These are phyloP conservation scores for Camellia lanceoleosa DNA, from an alignment of 148 eudicot genomes.

Conservation along the genomic window DNA sequence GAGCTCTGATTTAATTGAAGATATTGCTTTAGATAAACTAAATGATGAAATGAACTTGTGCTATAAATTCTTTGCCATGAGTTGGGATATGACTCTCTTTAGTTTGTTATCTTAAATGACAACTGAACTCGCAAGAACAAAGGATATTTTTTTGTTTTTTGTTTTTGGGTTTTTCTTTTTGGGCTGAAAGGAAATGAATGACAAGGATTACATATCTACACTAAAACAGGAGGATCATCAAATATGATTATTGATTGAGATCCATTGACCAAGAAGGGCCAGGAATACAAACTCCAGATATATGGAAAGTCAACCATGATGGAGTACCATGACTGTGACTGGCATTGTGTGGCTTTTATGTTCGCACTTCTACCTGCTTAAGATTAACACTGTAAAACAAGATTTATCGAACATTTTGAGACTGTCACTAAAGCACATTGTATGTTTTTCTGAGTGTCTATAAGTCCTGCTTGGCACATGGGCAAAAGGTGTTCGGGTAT, in stretches of 20 bases:
- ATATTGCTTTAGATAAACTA: not conserved
- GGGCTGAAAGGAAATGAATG: not conserved
- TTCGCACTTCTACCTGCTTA: not conserved
- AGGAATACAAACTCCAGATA: no score
- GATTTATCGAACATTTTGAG: not conserved
- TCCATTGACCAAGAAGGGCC: no score
- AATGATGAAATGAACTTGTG: conserved; percentile 1
- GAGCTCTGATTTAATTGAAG: not conserved
- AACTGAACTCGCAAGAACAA: not conserved
- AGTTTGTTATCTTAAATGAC: not conserved
- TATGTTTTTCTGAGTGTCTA: not conserved
- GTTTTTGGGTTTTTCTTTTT: no score
- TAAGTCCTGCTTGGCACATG: not conserved
- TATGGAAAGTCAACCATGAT: not conserved
- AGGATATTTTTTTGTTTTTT: not conserved
- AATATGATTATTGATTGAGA: not conserved
- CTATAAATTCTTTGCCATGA: not conserved
- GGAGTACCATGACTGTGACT: not conserved
- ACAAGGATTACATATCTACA: not conserved
- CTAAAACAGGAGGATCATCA: not conserved
- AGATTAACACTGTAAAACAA: not conserved
- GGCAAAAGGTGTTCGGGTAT: not conserved
- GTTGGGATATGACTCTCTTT: not conserved
- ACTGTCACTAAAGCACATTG: not conserved
- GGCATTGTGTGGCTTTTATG: not conserved